phyloP scores from a whole-genome alignment of 2,329 filamentous ascomycete species.

The Penicillium sp. region DNA sequence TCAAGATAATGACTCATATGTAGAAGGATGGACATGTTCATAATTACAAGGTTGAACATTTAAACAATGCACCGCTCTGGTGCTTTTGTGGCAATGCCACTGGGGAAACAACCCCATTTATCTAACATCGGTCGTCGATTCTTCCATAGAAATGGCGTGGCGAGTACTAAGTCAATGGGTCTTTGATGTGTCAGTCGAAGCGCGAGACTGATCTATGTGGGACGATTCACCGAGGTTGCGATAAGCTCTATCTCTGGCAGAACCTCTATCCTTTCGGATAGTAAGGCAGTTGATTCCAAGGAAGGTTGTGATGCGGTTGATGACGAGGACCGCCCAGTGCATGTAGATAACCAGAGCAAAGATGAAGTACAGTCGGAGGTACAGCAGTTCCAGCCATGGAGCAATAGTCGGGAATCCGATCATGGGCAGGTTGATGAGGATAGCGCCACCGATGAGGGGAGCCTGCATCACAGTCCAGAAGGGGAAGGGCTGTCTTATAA shows the following conservation, averaged over 20 bases:
- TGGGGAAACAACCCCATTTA: neutral
- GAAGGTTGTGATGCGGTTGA: slow-evolving; percentile 86
- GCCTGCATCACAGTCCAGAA: slow-evolving; percentile 92
- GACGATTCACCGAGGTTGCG: slow-evolving; percentile 34
- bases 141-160: neutral
- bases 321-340: slow-evolving; percentile 87
- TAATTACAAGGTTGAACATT: slow-evolving; percentile 10
- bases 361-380: slow-evolving; percentile 78
- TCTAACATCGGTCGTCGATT: neutral
- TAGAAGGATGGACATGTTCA: slow-evolving; percentile 1
- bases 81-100: neutral
- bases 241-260: slow-evolving; percentile 36
- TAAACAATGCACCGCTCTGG: neutral
- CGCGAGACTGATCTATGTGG: slow-evolving; percentile 6
- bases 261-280: slow-evolving; percentile 53
- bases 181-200: slow-evolving; percentile 8
- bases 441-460: slow-evolving; percentile 79
- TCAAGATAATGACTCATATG: neutral
- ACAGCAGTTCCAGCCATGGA: slow-evolving; percentile 68
- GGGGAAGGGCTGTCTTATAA: slow-evolving; percentile 90
- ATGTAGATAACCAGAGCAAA: slow-evolving; percentile 86
- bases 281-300: slow-evolving; percentile 93
- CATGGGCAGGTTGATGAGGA: slow-evolving; percentile 77
- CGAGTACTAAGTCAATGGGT: slow-evolving; percentile 5
- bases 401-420: slow-evolving; percentile 68